Evolutionary conservation across 2,329 filamentous ascomycete species (phyloP).

Genomic region (Intubia oerlemansii): DNA sequence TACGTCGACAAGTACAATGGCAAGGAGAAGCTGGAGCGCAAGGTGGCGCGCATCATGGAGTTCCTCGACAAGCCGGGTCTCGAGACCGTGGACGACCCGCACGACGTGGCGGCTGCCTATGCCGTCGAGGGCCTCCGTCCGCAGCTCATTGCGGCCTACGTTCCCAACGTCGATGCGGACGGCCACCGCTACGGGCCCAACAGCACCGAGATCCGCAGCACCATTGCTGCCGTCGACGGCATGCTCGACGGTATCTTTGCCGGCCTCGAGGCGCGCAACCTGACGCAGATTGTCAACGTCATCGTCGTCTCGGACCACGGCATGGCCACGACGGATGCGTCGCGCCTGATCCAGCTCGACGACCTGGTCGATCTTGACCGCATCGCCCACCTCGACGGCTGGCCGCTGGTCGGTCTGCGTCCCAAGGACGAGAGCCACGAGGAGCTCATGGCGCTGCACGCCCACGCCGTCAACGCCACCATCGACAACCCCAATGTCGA

Average conservation of each 20-base stretch:
- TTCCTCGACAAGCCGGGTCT: conserved; percentile 66
- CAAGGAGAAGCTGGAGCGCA: conserved; percentile 49
- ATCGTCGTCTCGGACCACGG: conserved; percentile 95
- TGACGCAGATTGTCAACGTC: conserved; percentile 79
- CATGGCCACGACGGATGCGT: conserved; percentile 80
- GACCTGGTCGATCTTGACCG: conserved; percentile 61
- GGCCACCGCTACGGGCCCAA: conserved; percentile 86
- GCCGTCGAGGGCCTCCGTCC: conserved; percentile 36
- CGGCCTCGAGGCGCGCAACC: conserved; percentile 59
- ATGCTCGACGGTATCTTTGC: conserved; percentile 63
- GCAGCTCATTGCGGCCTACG: conserved; percentile 84
- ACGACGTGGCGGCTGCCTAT: conserved; percentile 23
- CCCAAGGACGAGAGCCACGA: conserved; percentile 38
- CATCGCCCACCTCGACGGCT: conserved; percentile 75
- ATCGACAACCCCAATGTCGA: conserved; percentile 50
- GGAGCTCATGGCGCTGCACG: conserved; percentile 47
- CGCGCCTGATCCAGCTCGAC: conserved; percentile 71
- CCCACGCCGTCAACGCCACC: conserved; percentile 32
- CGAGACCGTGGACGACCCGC: conserved; percentile 16
- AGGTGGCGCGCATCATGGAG: conserved; percentile 61
- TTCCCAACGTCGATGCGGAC: conserved; percentile 74
- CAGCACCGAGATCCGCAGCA: conserved; percentile 68
- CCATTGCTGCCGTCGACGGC: conserved; percentile 57
- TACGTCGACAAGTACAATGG: conserved; percentile 74
- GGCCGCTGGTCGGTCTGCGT: conserved; percentile 78